Percentiles rank a stretch among this genome's conserved stretches.
Evolutionary conservation across 345 rosid species (phyloP).

Genomic region (Geranium brycei): DNA sequence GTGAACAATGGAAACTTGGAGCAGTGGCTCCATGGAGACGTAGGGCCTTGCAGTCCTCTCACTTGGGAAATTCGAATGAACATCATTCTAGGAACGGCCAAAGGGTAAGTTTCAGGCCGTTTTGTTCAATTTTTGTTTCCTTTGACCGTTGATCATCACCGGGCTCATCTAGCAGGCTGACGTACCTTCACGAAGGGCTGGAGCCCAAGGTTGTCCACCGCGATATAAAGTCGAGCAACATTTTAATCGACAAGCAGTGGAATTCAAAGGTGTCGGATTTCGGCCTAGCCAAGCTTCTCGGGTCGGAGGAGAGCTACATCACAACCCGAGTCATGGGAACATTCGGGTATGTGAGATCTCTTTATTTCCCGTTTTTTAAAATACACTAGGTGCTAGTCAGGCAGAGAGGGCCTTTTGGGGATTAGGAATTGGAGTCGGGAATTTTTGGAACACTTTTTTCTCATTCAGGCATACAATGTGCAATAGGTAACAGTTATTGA

Average conservation of each 20-base stretch:
- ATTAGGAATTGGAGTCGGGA: too few relatives aligned
- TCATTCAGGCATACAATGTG: background rate
- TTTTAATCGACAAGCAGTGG: constrained; percentile 85
- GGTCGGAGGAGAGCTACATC: constrained; percentile 58
- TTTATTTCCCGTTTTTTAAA: background rate
- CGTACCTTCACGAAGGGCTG: constrained; percentile 88
- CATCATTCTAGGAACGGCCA: constrained; percentile 61
- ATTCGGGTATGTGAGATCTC: constrained; percentile 50
- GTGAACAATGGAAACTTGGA: constrained; percentile 72
- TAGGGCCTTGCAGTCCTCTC: constrained; percentile 50
- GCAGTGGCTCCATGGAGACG: constrained; percentile 78
- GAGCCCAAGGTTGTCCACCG: constrained; percentile 95
- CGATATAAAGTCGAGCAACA: constrained; percentile 79
- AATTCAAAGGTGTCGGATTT: constrained; percentile 86
- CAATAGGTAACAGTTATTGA: background rate
- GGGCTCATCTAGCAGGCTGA: constrained; percentile 29
- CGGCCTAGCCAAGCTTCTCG: constrained; percentile 84
- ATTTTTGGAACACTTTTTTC: too few relatives aligned
- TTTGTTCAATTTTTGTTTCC: background rate
- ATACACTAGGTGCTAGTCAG: too few relatives aligned
- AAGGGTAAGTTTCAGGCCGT: constrained; percentile 36
- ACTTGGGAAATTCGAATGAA: constrained; percentile 31
- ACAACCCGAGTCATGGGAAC: constrained; percentile 98
- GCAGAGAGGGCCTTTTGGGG: too few relatives aligned
- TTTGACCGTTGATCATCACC: background rate